A percentile compares a stretch with the other conserved stretches of the same genome.
Evolutionary conservation across 805 yeast genomes (phyloP).

Genomic region (Kazachstania bromeliacearum): DNA sequence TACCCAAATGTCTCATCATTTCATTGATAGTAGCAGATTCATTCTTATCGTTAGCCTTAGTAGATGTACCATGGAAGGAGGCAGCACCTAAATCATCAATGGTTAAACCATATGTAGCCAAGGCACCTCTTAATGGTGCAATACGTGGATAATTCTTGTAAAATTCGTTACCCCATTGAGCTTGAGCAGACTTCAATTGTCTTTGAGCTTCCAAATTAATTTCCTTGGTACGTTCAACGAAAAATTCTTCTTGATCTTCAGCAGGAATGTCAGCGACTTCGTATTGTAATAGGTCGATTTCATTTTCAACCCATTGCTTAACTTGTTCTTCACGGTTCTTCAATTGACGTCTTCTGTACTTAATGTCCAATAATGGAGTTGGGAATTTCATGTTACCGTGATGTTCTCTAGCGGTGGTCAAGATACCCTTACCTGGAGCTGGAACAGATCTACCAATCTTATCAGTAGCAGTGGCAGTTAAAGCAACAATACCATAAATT

Average conservation of each 20-base stretch:
- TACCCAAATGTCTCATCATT: slow-evolving; percentile 93
- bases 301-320: slow-evolving; percentile 76
- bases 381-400: slow-evolving; percentile 72
- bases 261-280: slow-evolving; percentile 51
- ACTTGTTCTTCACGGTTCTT: slow-evolving; percentile 69
- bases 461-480: slow-evolving; percentile 95
- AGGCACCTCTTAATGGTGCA: slow-evolving; percentile 93
- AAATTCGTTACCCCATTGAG: slow-evolving; percentile 93
- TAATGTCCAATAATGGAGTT: slow-evolving; percentile 74
- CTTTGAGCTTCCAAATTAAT: slow-evolving; percentile 73
- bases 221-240: slow-evolving; percentile 79
- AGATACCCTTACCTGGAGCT: slow-evolving; percentile 99
- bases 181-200: slow-evolving; percentile 82
- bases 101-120: slow-evolving; percentile 87
- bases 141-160: slow-evolving; percentile 85
- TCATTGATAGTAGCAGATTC: slow-evolving; percentile 84
- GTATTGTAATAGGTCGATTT: slow-evolving; percentile 56
- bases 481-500: slow-evolving; percentile 87
- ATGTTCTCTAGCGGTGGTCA: slow-evolving; percentile 94
- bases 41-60: slow-evolving; percentile 97
- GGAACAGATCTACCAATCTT: slow-evolving; percentile 98
- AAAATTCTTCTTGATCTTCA: slow-evolving; percentile 48
- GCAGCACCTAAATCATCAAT: slow-evolving; percentile 94
- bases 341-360: slow-evolving; percentile 90
- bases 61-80: slow-evolving; percentile 98